Base-by-base conservation (phyloP, 1,139 yeast genomes). In the Ashbya aceris region DNA sequence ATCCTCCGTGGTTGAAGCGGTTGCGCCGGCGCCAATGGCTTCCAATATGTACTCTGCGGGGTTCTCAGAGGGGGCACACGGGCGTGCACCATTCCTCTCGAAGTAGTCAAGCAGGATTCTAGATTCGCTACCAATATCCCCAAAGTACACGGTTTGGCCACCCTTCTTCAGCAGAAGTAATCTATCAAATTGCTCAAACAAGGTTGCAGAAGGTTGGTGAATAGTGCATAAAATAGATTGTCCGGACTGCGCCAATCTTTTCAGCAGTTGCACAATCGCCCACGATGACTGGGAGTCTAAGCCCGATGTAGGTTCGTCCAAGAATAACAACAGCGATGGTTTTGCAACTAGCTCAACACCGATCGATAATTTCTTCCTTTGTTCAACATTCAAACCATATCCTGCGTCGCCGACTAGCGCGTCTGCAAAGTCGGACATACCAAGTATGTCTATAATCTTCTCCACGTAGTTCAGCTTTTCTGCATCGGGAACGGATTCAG, bases 21-120 rank as follows among this genome's bases (percentile, higher is more conserved):
- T 62, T 4, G 74, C 74, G 70, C 80, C 81, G 11, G 80, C 81
- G 41, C 80, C 81, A 56, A 77, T 76, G 27, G 73, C 74, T 49
- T 76, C 74, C 51, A 76, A 61, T 58, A 76, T 73, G 64, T 76
- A 76, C 56, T 76, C 81, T 9, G 79, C 78, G 3, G 78, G 78
- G 46, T 76, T 74, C 63, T 60, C 80, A 62, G 50, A 60, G 51
- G 41, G 48, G 11, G 69, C 68, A 64, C 82, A 77, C 45, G 67
- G 60, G 46, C 79, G 66, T 37, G 76, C 74, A 42, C 81, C 80
- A 46, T 74, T 64, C 30, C 58, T 56, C 53, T 76, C 79, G 52
- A 77, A 77, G 50, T 77, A 77, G 35, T 64, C 51, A 39, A 74
- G 61, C 47, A 77, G 59, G 3, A 67, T 65, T 3, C 60, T 45